Percentiles rank a stretch among this genome's conserved stretches.
Conservation (phyloP, 1,139 yeast species). For the Candida gigantensis region DNA sequence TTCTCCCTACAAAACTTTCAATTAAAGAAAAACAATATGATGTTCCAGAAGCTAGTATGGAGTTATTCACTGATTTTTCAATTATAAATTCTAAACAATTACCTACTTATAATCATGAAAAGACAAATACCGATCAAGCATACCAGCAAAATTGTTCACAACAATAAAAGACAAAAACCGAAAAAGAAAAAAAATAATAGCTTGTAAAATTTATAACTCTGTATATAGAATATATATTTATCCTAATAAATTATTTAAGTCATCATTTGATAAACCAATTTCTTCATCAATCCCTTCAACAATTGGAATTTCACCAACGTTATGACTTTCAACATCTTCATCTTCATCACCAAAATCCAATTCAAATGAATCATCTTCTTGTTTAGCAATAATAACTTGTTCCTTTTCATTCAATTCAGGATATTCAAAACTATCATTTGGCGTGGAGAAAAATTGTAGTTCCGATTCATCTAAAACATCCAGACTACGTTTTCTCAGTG, state of each 20-base stretch:
- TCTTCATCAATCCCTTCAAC: slow-evolving; percentile 15
- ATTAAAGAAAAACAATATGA: slow-evolving; percentile 26
- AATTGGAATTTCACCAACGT: slow-evolving; percentile 8
- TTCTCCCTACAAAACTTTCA: slow-evolving; percentile 49
- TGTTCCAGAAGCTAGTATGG: slow-evolving; percentile 40
- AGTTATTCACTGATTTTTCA: slow-evolving; percentile 42
- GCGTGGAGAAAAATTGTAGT: slow-evolving; percentile 25
- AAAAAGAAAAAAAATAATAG: slow-evolving; percentile 1
- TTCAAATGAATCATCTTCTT: slow-evolving; percentile 15
- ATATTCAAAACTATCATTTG: slow-evolving; percentile 14
- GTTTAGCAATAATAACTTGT: slow-evolving; percentile 6
- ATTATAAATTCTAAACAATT: slow-evolving; percentile 30
- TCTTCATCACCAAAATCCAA: slow-evolving; percentile 22
- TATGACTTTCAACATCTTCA: slow-evolving; percentile 7
- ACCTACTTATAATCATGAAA: slow-evolving; percentile 38
- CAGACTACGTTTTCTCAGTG: slow-evolving; percentile 11
- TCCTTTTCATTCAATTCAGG: slow-evolving; percentile 17
- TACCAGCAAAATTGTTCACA: slow-evolving; percentile 36
- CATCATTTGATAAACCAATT: slow-evolving; percentile 37
- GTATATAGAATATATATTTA: slow-evolving; percentile 16
- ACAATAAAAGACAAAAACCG: slow-evolving; percentile 25
- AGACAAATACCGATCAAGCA: slow-evolving; percentile 19
- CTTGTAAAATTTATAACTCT: slow-evolving; percentile 5
- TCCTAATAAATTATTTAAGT: slow-evolving; percentile 41
- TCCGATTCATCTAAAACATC: slow-evolving; percentile 25